A percentile compares a stretch with the other conserved stretches of the same genome.
Evolutionary conservation across 805 yeast species (phyloP).

Genomic region (Metschnikowia arizonensis): DNA sequence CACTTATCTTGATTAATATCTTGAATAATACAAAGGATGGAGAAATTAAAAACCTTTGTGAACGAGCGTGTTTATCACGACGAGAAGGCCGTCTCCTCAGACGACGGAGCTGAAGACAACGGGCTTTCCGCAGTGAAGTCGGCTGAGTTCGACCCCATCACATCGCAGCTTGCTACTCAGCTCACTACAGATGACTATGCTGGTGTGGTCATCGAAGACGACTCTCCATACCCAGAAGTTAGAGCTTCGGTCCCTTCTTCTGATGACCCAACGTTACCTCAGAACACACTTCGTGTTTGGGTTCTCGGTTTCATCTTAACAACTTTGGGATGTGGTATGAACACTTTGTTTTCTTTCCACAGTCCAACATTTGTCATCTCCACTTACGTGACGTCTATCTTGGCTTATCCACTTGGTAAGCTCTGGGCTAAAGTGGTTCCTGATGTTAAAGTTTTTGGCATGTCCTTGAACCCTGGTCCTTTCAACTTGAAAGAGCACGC

Average conservation of each 20-base stretch:
- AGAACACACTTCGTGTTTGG: conserved; percentile 57
- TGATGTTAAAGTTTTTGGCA: conserved; percentile 31
- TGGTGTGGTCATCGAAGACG: conserved; percentile 18
- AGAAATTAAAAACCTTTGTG: conserved; percentile 15
- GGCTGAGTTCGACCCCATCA: conserved; percentile 18
- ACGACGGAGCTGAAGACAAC: conserved; percentile 3
- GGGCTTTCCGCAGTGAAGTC: conserved; percentile 16
- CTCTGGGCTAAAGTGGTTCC: conserved; percentile 41
- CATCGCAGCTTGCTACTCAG: conserved; percentile 13
- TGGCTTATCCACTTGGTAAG: conserved; percentile 58
- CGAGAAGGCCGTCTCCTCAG: conserved; percentile 13
- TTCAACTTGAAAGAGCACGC: conserved; percentile 61
- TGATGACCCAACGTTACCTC: conserved; percentile 47
- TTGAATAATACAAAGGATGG: conserved; percentile 15
- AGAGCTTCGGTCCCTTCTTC: conserved; percentile 54
- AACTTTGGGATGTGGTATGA: conserved; percentile 55
- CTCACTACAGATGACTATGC: conserved; percentile 19
- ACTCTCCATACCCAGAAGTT: conserved; percentile 59
- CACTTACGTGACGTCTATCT: conserved; percentile 52
- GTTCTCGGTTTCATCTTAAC: conserved; percentile 46
- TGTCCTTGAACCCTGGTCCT: conserved; percentile 54
- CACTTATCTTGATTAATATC: conserved; percentile 1
- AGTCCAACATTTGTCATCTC: conserved; percentile 50
- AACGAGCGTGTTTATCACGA: conserved; percentile 10
- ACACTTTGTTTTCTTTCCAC: conserved; percentile 55